phyloP scores from a whole-genome alignment of 164 flowering plant species.

The Vitis labrusca region DNA sequence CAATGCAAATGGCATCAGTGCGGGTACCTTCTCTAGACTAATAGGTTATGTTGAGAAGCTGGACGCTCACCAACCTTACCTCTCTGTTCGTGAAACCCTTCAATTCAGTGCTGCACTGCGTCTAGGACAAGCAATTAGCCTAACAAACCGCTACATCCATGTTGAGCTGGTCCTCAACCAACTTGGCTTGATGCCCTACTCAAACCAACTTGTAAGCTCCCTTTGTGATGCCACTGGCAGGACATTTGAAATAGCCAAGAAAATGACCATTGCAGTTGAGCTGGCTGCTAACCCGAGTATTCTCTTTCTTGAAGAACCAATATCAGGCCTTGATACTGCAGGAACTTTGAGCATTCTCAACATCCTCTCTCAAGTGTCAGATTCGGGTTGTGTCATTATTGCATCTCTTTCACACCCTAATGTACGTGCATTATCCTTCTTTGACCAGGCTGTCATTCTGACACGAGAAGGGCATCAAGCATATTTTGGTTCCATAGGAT shows the following conservation, averaged over 20 bases:
- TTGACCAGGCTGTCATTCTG: constrained; percentile 27
- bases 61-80: constrained; percentile 33
- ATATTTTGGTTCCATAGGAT: constrained; percentile 32
- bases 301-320: constrained; percentile 30
- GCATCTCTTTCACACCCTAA: constrained; percentile 27
- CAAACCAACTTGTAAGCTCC: constrained; percentile 30
- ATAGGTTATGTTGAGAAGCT: constrained; percentile 27
- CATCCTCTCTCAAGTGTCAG: constrained; percentile 19
- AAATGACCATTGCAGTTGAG: constrained; percentile 33
- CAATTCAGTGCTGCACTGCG: constrained; percentile 35
- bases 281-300: constrained; percentile 33
- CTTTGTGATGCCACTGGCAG: constrained; percentile 23
- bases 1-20: constrained; percentile 15
- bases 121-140: constrained; percentile 13
- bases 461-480: constrained; percentile 27
- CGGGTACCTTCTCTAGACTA: constrained; percentile 14
- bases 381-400: constrained; percentile 17
- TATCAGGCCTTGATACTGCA: constrained; percentile 24
- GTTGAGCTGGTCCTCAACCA: constrained; percentile 31
- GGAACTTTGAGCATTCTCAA: constrained; percentile 21
- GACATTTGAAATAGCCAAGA: constrained; percentile 27
- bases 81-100: constrained; percentile 34
- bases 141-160: constrained; percentile 21
- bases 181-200: constrained; percentile 23
- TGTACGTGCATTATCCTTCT: constrained; percentile 21